Evolutionary conservation across 2,329 filamentous ascomycete genomes (phyloP), one percentile per base, ranked within the genome.

Genomic region (Apiospora rasikravindrae): DNA sequence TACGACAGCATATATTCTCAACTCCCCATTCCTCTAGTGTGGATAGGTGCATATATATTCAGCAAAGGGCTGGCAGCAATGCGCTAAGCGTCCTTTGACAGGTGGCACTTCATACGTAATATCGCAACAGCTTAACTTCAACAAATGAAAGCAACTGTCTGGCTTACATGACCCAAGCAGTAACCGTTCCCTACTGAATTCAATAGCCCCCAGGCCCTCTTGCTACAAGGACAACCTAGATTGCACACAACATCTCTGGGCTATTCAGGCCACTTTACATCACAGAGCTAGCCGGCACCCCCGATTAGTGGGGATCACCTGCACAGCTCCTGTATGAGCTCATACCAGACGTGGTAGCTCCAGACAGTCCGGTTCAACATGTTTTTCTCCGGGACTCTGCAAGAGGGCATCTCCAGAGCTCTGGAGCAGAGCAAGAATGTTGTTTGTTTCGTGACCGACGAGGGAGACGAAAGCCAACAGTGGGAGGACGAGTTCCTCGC

Each of bases 401-500:
- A 97, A 77, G 92, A 92, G 77, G 95, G 94, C 72, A 97, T 98
- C 77, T 87, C 89, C 44, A 86, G 89, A 26, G 94, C 95, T 16
- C 87, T 98, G 8, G 88, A 90, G 73, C 87, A 95, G 80, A 86
- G 89, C 73, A 97, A 96, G 82, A 87, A 93, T 24, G 93, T 98
- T 0, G 88, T 93, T 42, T 97, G 94, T 83, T 97, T 98, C 82
- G 92, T 98, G 44, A 90, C 77, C 95, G 94, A 97, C 81, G 89
- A 89, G 69, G 87, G 88, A 53, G 86, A 90, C 40, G 91, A 93
- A 78, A 96, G 94, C 80, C 83, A 85, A 70, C 83, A 81, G 74
- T 97, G 94, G 94, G 93, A 96, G 81, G 82, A 87, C 40, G 90
- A 93, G 22, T 95, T 90, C 78, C 82, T 93, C 37, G 80, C 82